phyloP scores from a whole-genome alignment of 257 asterid genomes.

The Echium plantagineum region DNA sequence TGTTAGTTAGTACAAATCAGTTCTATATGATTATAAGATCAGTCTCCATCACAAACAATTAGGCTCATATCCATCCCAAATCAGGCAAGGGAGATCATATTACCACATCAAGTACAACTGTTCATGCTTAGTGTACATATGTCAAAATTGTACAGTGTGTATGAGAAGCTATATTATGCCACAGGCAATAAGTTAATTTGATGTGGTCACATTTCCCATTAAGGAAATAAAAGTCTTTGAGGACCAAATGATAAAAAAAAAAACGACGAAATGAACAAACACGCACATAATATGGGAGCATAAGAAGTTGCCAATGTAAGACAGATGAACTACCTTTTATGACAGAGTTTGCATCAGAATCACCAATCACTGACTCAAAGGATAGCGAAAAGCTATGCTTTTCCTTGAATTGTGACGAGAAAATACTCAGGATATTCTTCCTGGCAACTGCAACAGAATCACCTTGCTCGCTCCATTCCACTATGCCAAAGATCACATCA shows the following conservation, averaged over 20 bases:
- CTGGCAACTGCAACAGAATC: slow-evolving; percentile 60
- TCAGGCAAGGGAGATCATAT: too few species aligned
- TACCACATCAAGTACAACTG: too few species aligned
- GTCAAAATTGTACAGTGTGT: too few species aligned
- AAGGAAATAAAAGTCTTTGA: neutral
- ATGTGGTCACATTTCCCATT: too few species aligned
- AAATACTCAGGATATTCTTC: slow-evolving; percentile 47
- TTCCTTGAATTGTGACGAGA: slow-evolving; percentile 53
- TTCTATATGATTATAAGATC: too few species aligned
- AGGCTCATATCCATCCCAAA: too few species aligned
- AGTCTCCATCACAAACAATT: too few species aligned
- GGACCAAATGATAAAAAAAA: neutral
- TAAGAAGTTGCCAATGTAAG: neutral
- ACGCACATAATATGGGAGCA: neutral
- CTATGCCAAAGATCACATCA: slow-evolving; percentile 32
- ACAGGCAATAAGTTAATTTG: too few species aligned
- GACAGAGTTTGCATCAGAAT: slow-evolving; percentile 32
- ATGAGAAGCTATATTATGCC: too few species aligned
- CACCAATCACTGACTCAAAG: slow-evolving; percentile 45
- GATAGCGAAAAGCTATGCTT: slow-evolving; percentile 36
- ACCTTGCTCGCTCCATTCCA: slow-evolving; percentile 73
- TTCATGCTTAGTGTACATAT: too few species aligned
- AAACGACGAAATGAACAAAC: slow-evolving; percentile 4
- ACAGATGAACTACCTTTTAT: slow-evolving; percentile 28
- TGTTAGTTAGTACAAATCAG: too few species aligned